Conservation (phyloP, 192 early-diverging fungal genomes). For the Coemansia sp. region DNA sequence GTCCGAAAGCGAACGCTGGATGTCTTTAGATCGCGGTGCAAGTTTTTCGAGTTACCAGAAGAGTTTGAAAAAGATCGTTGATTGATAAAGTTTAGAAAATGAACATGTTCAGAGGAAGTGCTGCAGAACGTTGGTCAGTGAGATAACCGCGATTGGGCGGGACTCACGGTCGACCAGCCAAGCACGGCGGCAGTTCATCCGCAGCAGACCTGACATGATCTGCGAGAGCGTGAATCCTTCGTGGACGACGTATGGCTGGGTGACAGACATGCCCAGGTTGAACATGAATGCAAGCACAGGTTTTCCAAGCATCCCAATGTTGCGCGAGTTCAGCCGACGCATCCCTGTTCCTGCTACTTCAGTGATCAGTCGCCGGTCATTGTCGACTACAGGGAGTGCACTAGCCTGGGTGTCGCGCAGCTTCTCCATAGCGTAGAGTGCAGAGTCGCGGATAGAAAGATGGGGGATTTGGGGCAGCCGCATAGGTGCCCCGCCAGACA, state of each 20-base stretch:
- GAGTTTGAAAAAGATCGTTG: constrained; percentile 38
- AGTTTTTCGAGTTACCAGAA: constrained; percentile 53
- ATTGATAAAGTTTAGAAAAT: not conserved
- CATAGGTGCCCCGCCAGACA: not conserved
- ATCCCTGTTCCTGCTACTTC: constrained; percentile 39
- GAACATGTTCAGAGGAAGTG: constrained; percentile 23
- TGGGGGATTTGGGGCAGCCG: constrained; percentile 4
- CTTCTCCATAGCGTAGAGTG: constrained; percentile 26
- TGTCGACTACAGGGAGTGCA: constrained; percentile 47
- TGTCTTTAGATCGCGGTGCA: constrained; percentile 68
- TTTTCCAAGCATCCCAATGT: constrained; percentile 36
- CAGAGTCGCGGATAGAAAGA: constrained; percentile 38
- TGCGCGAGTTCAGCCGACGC: constrained; percentile 24
- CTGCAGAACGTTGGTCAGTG: constrained; percentile 41
- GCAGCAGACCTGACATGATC: constrained; percentile 45
- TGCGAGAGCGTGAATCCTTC: constrained; percentile 43
- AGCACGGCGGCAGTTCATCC: constrained; percentile 44
- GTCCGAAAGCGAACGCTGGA: constrained; percentile 64
- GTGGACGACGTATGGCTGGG: constrained; percentile 38
- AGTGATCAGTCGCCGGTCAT: constrained; percentile 35
- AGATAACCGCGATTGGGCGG: constrained; percentile 40
- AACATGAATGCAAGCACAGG: constrained; percentile 51
- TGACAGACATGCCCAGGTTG: constrained; percentile 17
- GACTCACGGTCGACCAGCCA: constrained; percentile 43
- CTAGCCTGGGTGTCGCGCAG: constrained; percentile 36